A percentile compares a stretch with the other conserved stretches of the same genome.
These are phyloP conservation scores for Selaginella tamariscina DNA, from an alignment of 75 land plant genomes.

Conservation along the genomic window DNA sequence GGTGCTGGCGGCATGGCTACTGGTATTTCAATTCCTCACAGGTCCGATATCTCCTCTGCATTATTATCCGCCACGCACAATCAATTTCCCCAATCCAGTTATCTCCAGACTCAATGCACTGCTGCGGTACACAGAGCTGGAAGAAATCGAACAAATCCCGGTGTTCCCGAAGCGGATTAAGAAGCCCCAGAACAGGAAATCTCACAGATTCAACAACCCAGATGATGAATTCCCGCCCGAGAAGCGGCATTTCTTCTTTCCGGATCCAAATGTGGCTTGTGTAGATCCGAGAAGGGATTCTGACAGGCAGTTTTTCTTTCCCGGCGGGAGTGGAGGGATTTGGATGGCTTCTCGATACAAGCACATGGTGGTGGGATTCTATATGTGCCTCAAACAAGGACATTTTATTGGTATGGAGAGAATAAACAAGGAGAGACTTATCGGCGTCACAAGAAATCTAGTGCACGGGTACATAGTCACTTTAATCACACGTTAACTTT, in stretches of 20 bases:
- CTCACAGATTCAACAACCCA: background rate
- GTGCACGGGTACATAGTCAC: conserved; percentile 58
- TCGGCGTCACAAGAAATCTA: conserved; percentile 48
- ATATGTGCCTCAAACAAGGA: conserved; percentile 50
- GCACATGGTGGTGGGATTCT: conserved; percentile 96
- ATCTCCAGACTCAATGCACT: background rate
- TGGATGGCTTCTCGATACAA: conserved; percentile 84
- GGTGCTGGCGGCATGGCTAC: background rate
- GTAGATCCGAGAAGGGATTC: conserved; percentile 40
- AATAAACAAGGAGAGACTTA: conserved; percentile 89
- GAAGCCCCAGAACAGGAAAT: background rate
- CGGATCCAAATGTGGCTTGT: conserved; percentile 36
- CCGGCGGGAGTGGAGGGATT: conserved; percentile 83
- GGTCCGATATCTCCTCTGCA: background rate
- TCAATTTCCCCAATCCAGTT: background rate
- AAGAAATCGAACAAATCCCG: background rate
- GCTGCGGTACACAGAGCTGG: background rate
- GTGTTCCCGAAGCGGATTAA: background rate
- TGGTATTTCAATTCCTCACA: background rate
- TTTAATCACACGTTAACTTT: background rate
- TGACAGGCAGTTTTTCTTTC: conserved; percentile 40
- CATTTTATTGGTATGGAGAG: conserved; percentile 97
- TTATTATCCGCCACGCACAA: background rate
- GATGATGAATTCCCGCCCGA: conserved; percentile 46
- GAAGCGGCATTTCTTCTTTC: conserved; percentile 48